Percentiles rank a stretch among this genome's conserved stretches.
phyloP scores from a whole-genome alignment of 768 basidiomycete species.

The Leccinellum rugosiceps region DNA sequence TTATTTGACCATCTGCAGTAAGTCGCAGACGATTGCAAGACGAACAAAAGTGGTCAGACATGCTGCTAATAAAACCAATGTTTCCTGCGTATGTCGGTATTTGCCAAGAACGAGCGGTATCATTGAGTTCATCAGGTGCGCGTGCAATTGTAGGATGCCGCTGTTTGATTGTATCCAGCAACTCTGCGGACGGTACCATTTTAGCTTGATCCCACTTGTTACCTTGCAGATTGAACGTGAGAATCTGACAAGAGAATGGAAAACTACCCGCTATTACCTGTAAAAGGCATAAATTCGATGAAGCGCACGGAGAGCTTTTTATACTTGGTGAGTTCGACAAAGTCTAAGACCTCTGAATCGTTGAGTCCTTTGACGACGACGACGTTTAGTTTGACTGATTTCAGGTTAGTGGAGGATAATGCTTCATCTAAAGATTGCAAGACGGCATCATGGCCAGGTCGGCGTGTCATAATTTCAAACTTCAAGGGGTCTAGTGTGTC shows the following conservation, averaged over 20 bases:
- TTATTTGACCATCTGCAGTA: constrained; percentile 90
- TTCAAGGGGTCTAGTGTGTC: constrained; percentile 86
- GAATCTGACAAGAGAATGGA: constrained; percentile 2
- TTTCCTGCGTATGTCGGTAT: constrained; percentile 69
- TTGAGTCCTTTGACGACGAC: constrained; percentile 82
- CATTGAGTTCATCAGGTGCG: constrained; percentile 63
- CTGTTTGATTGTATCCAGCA: constrained; percentile 49
- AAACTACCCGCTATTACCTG: constrained; percentile 45
- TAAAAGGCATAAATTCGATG: constrained; percentile 95
- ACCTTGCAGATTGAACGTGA: constrained; percentile 39
- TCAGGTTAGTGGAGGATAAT: constrained; percentile 45
- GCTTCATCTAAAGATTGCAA: constrained; percentile 64
- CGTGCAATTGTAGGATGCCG: constrained; percentile 53
- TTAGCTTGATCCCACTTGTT: constrained; percentile 83
- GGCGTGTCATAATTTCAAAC: constrained; percentile 83
- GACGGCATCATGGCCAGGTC: constrained; percentile 74
- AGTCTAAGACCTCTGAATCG: constrained; percentile 74
- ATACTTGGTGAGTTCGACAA: constrained; percentile 72
- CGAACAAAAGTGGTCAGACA: constrained; percentile 91
- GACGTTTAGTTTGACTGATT: constrained; percentile 77
- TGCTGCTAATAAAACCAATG: constrained; percentile 88
- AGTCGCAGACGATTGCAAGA: constrained; percentile 81
- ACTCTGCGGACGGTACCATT: constrained; percentile 72
- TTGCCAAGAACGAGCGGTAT: constrained; percentile 78
- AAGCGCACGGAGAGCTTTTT: constrained; percentile 70